phyloP scores from a whole-genome alignment of 495 filamentous ascomycete genomes.

The Podospora sp. region DNA sequence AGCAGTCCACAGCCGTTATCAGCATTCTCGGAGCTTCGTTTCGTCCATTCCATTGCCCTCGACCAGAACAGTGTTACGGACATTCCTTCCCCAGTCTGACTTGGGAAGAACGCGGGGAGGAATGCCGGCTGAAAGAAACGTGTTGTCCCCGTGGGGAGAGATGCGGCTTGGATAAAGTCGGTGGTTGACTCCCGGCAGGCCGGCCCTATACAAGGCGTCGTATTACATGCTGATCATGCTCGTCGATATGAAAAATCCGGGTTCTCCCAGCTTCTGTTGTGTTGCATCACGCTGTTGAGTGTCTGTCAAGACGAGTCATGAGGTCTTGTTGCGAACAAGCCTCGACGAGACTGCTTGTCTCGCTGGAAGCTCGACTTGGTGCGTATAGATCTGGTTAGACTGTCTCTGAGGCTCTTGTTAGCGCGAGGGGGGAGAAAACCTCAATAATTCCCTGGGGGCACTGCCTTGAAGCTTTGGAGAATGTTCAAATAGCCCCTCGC shows the following conservation, averaged over 20 bases:
- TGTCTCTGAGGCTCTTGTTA: background rate
- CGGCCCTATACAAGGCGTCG: conserved; percentile 2
- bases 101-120: conserved; percentile 5
- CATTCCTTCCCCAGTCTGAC: background rate
- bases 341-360: background rate
- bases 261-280: conserved; percentile 5
- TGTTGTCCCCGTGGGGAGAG: conserved; percentile 16
- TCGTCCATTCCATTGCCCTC: background rate
- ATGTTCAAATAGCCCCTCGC: too few relatives aligned
- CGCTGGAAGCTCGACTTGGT: background rate
- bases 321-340: background rate
- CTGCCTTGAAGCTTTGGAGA: too few relatives aligned
- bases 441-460: too few relatives aligned
- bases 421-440: too few relatives aligned
- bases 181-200: conserved; percentile 3
- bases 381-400: background rate
- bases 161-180: conserved; percentile 17
- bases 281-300: background rate
- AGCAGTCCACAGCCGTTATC: background rate
- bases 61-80: background rate
- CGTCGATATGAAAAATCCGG: conserved; percentile 10
- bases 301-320: background rate
- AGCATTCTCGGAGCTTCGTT: background rate
- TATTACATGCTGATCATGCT: background rate
- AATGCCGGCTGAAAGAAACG: conserved; percentile 15